These are phyloP conservation scores for Coleophoma cylindrospora DNA, from an alignment of 2,329 filamentous ascomycete genomes.

Conservation along the genomic window DNA sequence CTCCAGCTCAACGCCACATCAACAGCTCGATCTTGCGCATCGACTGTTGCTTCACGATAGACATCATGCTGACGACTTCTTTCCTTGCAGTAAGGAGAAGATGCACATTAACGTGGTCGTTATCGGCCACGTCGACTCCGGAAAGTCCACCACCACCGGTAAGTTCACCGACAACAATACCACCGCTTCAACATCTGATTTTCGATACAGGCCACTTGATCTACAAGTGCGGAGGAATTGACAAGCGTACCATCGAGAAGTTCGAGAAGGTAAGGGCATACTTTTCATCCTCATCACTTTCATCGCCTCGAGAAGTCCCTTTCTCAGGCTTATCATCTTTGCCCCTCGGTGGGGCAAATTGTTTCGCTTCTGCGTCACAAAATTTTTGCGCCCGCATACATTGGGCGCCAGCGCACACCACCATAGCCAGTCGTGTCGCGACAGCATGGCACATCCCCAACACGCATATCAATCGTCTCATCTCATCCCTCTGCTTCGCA, in stretches of 20 bases:
- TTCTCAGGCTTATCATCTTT: constrained; percentile 20
- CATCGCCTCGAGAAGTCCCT: constrained; percentile 11
- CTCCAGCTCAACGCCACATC: constrained; percentile 4
- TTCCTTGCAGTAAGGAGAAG: constrained; percentile 76
- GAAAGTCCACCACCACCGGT: constrained; percentile 96
- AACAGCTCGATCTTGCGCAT: constrained; percentile 10
- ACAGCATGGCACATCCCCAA: background rate
- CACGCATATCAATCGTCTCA: background rate
- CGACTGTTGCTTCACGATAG: constrained; percentile 8
- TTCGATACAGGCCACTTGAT: constrained; percentile 73
- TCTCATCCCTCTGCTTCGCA: background rate
- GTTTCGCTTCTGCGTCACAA: constrained; percentile 12
- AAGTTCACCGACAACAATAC: constrained; percentile 36
- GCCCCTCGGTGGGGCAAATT: constrained; percentile 26
- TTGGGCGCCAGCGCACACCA: background rate
- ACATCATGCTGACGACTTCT: constrained; percentile 15
- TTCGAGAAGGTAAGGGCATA: constrained; percentile 89
- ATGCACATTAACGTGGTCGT: constrained; percentile 96
- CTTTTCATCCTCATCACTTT: constrained; percentile 6
- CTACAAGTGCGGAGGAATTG: constrained; percentile 99
- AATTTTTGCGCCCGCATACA: constrained; percentile 17
- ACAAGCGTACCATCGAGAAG: constrained; percentile 99
- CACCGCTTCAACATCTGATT: constrained; percentile 5
- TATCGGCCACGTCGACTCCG: constrained; percentile 99
- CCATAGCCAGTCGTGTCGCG: background rate